A percentile compares a stretch with the other conserved stretches of the same genome.
Conservation (phyloP, 2,329 filamentous ascomycete species). For the Botryosphaeria agaves region DNA sequence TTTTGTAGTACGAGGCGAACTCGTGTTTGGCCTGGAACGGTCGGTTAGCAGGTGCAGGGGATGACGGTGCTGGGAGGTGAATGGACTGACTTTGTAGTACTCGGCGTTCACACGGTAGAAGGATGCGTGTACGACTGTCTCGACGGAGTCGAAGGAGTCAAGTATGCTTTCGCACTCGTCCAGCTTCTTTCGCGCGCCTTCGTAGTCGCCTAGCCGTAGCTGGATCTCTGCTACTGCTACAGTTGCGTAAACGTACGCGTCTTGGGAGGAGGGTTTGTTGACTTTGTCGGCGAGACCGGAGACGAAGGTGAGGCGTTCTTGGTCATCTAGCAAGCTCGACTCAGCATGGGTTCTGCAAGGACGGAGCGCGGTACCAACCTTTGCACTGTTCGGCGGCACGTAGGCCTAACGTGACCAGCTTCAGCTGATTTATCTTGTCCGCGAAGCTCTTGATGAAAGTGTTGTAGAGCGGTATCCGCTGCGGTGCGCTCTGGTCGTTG, state of each 20-base stretch:
- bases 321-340: conserved; percentile 44
- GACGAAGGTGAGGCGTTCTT: conserved; percentile 74
- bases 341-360: conserved; percentile 8
- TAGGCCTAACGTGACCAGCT: conserved; percentile 81
- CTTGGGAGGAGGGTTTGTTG: conserved; percentile 81
- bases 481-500: conserved; percentile 58
- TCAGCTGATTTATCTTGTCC: conserved; percentile 97
- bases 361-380: conserved; percentile 31
- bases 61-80: neutral
- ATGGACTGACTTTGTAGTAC: conserved; percentile 63
- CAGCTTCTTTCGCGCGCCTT: conserved; percentile 72
- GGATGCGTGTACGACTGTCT: conserved; percentile 85
- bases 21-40: conserved; percentile 52
- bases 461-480: conserved; percentile 83
- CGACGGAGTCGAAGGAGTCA: conserved; percentile 84
- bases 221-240: conserved; percentile 81
- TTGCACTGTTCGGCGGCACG: conserved; percentile 73
- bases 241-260: conserved; percentile 86
- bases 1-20: conserved; percentile 94
- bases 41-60: neutral
- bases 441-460: conserved; percentile 91
- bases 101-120: conserved; percentile 93
- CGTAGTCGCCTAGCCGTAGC: conserved; percentile 59
- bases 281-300: conserved; percentile 72
- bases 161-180: conserved; percentile 76